Conservation (phyloP, 176 grass and related monocot species). For the Zoysia pacifica region DNA sequence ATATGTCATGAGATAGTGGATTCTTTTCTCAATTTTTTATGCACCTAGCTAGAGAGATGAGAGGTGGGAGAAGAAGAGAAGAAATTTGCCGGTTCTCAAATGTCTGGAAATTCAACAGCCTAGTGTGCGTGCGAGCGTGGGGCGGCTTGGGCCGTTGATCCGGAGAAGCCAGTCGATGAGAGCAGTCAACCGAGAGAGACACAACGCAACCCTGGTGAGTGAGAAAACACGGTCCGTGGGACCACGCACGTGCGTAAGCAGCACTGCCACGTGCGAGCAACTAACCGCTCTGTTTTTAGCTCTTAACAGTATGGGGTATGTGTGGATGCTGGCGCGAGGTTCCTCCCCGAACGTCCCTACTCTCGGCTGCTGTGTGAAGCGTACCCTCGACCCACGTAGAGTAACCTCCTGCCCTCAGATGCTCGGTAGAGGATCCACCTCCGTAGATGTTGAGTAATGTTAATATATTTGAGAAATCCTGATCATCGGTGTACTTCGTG, state of each 20-base stretch:
- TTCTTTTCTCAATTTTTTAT: constrained; percentile 53
- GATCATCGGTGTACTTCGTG: too few species aligned
- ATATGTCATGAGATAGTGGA: constrained; percentile 67
- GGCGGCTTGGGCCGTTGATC: constrained; percentile 8
- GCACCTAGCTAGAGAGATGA: neutral
- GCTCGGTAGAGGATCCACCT: too few species aligned
- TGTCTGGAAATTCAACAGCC: neutral
- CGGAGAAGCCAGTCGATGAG: constrained; percentile 32
- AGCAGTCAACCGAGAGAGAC: constrained; percentile 27
- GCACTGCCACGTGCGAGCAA: constrained; percentile 46
- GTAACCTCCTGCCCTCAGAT: too few species aligned
- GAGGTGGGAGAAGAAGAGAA: constrained; percentile 12
- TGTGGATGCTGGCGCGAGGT: neutral
- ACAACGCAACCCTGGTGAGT: constrained; percentile 26
- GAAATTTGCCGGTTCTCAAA: constrained; percentile 3
- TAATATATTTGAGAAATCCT: too few species aligned
- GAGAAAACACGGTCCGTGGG: constrained; percentile 44
- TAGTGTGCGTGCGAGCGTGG: too few species aligned
- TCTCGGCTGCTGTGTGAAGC: too few species aligned
- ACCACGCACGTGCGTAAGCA: constrained; percentile 38
- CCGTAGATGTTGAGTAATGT: too few species aligned
- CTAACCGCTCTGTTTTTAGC: constrained; percentile 43
- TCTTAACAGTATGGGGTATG: constrained; percentile 17
- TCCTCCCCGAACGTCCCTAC: too few species aligned
- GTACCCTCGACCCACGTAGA: too few species aligned